Conservation (phyloP, 2,329 filamentous ascomycete genomes). For the Phaeosphaeriaceae sp. region DNA sequence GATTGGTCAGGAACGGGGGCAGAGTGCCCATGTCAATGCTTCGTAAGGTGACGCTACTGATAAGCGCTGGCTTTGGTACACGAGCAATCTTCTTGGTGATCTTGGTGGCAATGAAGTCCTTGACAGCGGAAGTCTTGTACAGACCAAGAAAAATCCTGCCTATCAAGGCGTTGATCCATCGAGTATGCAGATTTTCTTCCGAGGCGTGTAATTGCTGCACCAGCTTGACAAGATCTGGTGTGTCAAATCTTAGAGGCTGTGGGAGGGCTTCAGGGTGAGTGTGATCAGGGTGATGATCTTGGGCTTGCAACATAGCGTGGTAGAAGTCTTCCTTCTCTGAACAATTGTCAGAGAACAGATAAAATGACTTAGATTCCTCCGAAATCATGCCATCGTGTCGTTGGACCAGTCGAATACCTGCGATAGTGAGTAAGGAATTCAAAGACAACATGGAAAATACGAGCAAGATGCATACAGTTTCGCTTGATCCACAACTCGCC, state of each 20-base stretch:
- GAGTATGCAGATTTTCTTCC: constrained; percentile 86
- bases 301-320: constrained; percentile 85
- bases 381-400: constrained; percentile 61
- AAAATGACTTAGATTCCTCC: constrained; percentile 83
- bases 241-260: constrained; percentile 76
- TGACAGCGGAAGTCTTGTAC: constrained; percentile 83
- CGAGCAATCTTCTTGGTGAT: constrained; percentile 96
- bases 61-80: constrained; percentile 89
- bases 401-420: constrained; percentile 73
- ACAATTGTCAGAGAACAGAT: constrained; percentile 91
- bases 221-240: constrained; percentile 84
- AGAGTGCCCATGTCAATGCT: constrained; percentile 86
- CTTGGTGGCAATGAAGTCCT: constrained; percentile 80
- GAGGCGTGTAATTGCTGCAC: constrained; percentile 91
- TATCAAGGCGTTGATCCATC: constrained; percentile 92
- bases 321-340: constrained; percentile 99
- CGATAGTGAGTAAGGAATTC: constrained; percentile 10
- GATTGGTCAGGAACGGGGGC: constrained; percentile 87
- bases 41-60: constrained; percentile 82
- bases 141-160: constrained; percentile 87
- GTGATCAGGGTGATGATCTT: constrained; percentile 69
- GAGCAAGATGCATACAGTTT: constrained; percentile 63
- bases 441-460: too few relatives aligned
- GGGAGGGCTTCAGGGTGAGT: constrained; percentile 64
- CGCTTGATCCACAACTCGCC: constrained; percentile 96